Conservation (phyloP, 371 early-diverging fungal genomes). For the Sporodiniella umbellata region DNA sequence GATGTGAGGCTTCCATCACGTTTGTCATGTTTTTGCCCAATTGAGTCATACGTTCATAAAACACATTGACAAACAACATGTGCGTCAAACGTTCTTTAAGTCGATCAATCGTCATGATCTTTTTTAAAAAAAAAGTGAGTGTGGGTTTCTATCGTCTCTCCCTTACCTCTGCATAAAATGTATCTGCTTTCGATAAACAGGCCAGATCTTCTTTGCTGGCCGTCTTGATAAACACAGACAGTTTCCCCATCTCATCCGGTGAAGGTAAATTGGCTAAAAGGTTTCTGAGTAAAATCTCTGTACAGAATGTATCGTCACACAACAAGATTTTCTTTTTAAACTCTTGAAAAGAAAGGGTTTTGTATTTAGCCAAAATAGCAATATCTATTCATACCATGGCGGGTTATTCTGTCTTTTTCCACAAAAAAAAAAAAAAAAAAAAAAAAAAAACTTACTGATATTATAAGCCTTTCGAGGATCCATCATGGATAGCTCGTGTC, state of each 20-base stretch:
- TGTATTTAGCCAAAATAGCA: slow-evolving; percentile 65
- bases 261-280: slow-evolving; percentile 67
- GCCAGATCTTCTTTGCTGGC: slow-evolving; percentile 60
- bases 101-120: slow-evolving; percentile 79
- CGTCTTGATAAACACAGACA: slow-evolving; percentile 63
- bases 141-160: not conserved
- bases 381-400: slow-evolving; percentile 46
- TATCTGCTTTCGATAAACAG: slow-evolving; percentile 74
- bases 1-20: slow-evolving; percentile 55
- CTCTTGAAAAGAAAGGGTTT: slow-evolving; percentile 60
- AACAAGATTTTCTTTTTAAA: slow-evolving; percentile 60
- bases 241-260: slow-evolving; percentile 75
- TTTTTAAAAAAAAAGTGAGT: not conserved
- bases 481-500: slow-evolving; percentile 61
- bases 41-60: slow-evolving; percentile 68
- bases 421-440: not conserved
- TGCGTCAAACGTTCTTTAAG: slow-evolving; percentile 75
- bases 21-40: slow-evolving; percentile 57
- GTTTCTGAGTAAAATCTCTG: slow-evolving; percentile 68
- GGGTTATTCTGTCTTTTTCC: not conserved
- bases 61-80: slow-evolving; percentile 72
- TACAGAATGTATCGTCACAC: slow-evolving; percentile 65
- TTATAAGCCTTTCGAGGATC: slow-evolving; percentile 77
- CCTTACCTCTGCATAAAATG: slow-evolving; percentile 83
- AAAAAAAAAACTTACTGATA: slow-evolving; percentile 49